These are phyloP conservation scores for Odontarrhena argentea DNA, from an alignment of 345 rosid species.

Conservation along the genomic window DNA sequence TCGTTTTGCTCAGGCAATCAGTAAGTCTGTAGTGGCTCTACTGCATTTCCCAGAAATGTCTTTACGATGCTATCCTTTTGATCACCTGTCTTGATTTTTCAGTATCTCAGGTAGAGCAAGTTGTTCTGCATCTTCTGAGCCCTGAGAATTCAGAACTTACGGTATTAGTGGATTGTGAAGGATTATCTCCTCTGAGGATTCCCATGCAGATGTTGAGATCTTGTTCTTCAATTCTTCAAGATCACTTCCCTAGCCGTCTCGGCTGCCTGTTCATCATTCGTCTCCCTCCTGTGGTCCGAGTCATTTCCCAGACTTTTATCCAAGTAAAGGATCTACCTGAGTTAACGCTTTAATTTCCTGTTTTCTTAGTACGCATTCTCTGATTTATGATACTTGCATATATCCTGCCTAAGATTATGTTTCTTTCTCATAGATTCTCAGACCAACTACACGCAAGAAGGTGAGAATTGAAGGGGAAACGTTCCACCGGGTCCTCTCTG, in stretches of 20 bases:
- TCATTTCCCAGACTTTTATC: conserved; percentile 79
- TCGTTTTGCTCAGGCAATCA: conserved; percentile 80
- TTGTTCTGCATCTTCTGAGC: conserved; percentile 60
- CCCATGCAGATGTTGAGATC: conserved; percentile 95
- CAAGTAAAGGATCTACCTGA: conserved; percentile 54
- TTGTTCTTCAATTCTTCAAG: conserved; percentile 83
- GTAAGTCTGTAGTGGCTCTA: conserved; percentile 51
- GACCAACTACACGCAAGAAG: conserved; percentile 78
- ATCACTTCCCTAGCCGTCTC: conserved; percentile 85
- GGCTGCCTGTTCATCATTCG: conserved; percentile 81
- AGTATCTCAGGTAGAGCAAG: conserved; percentile 96
- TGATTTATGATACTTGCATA: background rate
- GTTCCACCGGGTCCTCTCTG: conserved; percentile 59
- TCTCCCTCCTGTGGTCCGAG: conserved; percentile 86
- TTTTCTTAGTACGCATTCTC: conserved; percentile 4
- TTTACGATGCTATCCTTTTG: conserved; percentile 10
- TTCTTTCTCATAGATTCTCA: conserved; percentile 59
- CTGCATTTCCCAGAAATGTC: background rate
- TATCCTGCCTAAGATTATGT: conserved; percentile 9
- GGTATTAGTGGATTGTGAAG: conserved; percentile 89
- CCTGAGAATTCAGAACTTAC: conserved; percentile 67
- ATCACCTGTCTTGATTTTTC: conserved; percentile 27
- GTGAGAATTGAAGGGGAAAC: conserved; percentile 77
- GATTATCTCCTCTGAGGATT: conserved; percentile 74
- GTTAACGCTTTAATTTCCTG: background rate